Percentiles rank a stretch among this genome's conserved stretches.
Evolutionary conservation across 176 grass and related monocot species (phyloP).

Genomic region (Carex littledalei): DNA sequence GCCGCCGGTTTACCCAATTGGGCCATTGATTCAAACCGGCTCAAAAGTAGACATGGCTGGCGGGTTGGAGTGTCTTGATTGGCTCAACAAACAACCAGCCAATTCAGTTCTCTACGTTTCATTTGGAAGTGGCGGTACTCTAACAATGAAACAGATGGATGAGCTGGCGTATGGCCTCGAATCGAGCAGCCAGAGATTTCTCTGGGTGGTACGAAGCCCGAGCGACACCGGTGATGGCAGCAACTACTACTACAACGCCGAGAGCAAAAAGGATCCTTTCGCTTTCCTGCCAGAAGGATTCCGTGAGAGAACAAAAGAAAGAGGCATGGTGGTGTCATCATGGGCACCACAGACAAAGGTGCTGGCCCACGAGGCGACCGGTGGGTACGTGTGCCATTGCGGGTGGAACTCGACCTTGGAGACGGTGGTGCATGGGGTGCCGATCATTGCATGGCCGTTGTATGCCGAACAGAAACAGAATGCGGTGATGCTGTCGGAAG

Average conservation of each 20-base stretch:
- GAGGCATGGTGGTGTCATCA: slow-evolving; percentile 9
- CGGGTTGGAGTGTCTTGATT: slow-evolving; percentile 11
- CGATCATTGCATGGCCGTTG: slow-evolving; percentile 56
- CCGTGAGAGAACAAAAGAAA: slow-evolving; percentile 10
- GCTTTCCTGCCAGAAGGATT: slow-evolving; percentile 44
- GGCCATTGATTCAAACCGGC: slow-evolving; percentile 38
- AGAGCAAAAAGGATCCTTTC: slow-evolving; percentile 10
- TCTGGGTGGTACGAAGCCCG: slow-evolving; percentile 48
- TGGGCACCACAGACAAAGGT: slow-evolving; percentile 39
- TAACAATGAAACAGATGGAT: slow-evolving; percentile 27
- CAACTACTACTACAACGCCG: background rate
- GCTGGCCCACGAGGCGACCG: slow-evolving; percentile 13
- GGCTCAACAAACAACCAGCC: slow-evolving; percentile 45
- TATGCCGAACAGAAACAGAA: slow-evolving; percentile 63
- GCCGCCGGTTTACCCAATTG: background rate
- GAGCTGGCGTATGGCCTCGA: slow-evolving; percentile 51
- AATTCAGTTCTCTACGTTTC: slow-evolving; percentile 49
- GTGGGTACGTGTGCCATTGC: slow-evolving; percentile 50
- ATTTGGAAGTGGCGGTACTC: slow-evolving; percentile 49
- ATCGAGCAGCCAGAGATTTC: slow-evolving; percentile 30
- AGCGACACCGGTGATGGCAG: slow-evolving; percentile 25
- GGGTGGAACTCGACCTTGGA: slow-evolving; percentile 61
- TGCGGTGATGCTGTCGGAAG: slow-evolving; percentile 33
- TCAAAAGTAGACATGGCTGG: background rate
- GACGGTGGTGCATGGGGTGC: slow-evolving; percentile 26